These are phyloP conservation scores for Mycogone perniciosa DNA, from an alignment of 2,329 filamentous ascomycete genomes.

Conservation along the genomic window DNA sequence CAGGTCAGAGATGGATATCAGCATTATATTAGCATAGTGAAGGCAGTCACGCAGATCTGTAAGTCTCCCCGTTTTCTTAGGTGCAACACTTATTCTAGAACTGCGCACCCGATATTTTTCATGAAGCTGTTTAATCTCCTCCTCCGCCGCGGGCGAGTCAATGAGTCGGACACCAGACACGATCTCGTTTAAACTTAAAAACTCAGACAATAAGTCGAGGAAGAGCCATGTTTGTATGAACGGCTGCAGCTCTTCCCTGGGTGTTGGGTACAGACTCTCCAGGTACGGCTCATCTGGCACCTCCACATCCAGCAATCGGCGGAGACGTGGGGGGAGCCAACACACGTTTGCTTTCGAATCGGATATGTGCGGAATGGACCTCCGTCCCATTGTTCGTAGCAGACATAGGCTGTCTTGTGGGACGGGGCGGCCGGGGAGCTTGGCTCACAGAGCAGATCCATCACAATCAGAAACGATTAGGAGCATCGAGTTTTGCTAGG, in stretches of 20 bases:
- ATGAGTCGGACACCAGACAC: conserved; percentile 12
- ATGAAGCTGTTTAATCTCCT: conserved; percentile 15
- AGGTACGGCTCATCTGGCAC: conserved; percentile 9
- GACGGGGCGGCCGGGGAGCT: conserved; percentile 13
- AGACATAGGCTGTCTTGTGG: conserved; percentile 19
- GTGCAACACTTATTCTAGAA: conserved; percentile 10
- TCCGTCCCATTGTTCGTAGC: conserved; percentile 21
- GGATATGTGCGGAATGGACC: conserved; percentile 22
- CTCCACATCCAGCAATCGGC: not conserved
- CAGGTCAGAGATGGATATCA: conserved; percentile 17
- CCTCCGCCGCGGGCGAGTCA: conserved; percentile 5
- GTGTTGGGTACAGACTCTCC: conserved; percentile 16
- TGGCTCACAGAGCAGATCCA: conserved; percentile 19
- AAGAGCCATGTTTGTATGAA: conserved; percentile 30
- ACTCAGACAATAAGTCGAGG: conserved; percentile 26
- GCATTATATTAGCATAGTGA: conserved; percentile 8
- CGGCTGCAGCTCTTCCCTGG: conserved; percentile 17
- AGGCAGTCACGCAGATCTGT: conserved; percentile 18
- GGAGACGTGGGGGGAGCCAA: conserved; percentile 10
- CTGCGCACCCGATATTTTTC: conserved; percentile 7
- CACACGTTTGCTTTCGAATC: conserved; percentile 12
- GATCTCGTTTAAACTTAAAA: conserved; percentile 22
- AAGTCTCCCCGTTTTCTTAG: conserved; percentile 12
- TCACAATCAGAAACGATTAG: not conserved
- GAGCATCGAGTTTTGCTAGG: too few species aligned